A percentile compares a stretch with the other conserved stretches of the same genome.
phyloP scores from a whole-genome alignment of 768 basidiomycete species.

The Amanita pallidorosea region DNA sequence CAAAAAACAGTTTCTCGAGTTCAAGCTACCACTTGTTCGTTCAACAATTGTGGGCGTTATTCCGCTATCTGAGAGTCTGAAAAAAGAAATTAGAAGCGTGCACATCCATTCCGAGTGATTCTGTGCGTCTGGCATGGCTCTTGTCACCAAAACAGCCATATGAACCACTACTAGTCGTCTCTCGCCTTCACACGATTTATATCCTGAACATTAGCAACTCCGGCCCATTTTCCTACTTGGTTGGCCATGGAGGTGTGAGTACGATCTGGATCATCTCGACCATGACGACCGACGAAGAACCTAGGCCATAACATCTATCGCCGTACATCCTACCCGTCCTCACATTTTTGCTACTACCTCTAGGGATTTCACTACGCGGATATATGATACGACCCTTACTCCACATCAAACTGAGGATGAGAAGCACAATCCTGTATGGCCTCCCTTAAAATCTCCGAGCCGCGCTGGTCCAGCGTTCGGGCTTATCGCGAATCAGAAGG shows the following conservation, averaged over 20 bases:
- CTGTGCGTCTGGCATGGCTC: constrained; percentile 46
- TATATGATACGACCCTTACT: constrained; percentile 48
- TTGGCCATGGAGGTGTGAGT: constrained; percentile 68
- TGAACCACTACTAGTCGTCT: constrained; percentile 52
- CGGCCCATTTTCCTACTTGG: constrained; percentile 34
- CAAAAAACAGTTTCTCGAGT: constrained; percentile 19
- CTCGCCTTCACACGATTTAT: constrained; percentile 43
- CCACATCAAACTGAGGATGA: constrained; percentile 12
- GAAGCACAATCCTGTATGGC: constrained; percentile 50
- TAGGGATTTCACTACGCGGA: constrained; percentile 55
- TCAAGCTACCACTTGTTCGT: constrained; percentile 26
- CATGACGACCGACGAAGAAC: constrained; percentile 1
- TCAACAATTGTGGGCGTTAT: not conserved
- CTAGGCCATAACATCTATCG: constrained; percentile 57
- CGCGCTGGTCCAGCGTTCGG: constrained; percentile 63
- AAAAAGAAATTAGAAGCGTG: constrained; percentile 8
- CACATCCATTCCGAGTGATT: constrained; percentile 18
- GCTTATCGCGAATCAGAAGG: constrained; percentile 43
- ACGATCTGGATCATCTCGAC: not conserved
- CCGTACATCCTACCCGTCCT: constrained; percentile 47
- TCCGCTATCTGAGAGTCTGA: not conserved
- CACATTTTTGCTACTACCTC: constrained; percentile 64
- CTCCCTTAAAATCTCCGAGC: constrained; percentile 36
- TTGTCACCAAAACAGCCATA: constrained; percentile 30
- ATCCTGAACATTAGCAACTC: constrained; percentile 36